Evolutionary conservation across 2,329 filamentous ascomycete genomes (phyloP).

Genomic region (Colletotrichum plurivorum): DNA sequence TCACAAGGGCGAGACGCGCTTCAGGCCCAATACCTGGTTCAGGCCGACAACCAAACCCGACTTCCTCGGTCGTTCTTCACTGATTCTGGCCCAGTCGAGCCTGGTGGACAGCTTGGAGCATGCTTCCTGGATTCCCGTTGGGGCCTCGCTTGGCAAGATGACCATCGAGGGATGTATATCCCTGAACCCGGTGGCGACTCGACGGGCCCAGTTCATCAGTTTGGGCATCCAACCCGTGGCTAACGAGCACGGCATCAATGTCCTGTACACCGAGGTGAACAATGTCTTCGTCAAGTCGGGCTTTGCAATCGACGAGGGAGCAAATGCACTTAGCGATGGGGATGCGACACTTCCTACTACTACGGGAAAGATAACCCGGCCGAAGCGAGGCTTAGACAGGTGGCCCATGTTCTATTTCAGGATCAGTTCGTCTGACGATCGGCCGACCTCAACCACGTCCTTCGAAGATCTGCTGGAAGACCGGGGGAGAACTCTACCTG

Average conservation of each 20-base stretch:
- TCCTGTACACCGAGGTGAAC: slow-evolving; percentile 86
- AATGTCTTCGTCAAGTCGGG: slow-evolving; percentile 80
- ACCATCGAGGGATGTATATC: slow-evolving; percentile 81
- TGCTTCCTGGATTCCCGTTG: slow-evolving; percentile 78
- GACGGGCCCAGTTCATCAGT: slow-evolving; percentile 84
- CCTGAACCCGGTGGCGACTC: slow-evolving; percentile 77
- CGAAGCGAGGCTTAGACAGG: slow-evolving; percentile 78
- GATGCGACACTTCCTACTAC: slow-evolving; percentile 59
- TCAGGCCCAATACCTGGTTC: slow-evolving; percentile 47
- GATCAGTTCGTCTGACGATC: slow-evolving; percentile 58
- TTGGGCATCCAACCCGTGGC: slow-evolving; percentile 79
- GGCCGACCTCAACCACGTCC: slow-evolving; percentile 1
- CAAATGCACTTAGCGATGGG: slow-evolving; percentile 51
- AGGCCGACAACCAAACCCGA: neutral
- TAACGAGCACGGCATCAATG: slow-evolving; percentile 68
- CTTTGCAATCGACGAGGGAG: slow-evolving; percentile 76
- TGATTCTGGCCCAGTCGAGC: slow-evolving; percentile 76
- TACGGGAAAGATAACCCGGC: slow-evolving; percentile 63
- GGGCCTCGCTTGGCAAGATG: slow-evolving; percentile 74
- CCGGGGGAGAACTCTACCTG: slow-evolving; percentile 61
- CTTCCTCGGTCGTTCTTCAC: slow-evolving; percentile 37
- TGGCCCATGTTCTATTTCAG: slow-evolving; percentile 94
- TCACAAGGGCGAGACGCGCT: slow-evolving; percentile 52
- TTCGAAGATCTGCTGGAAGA: slow-evolving; percentile 58
- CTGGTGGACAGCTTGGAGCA: slow-evolving; percentile 68